These are phyloP conservation scores for Nakaseomyces bracarensis DNA, from an alignment of 1,139 yeast species.

Conservation along the genomic window DNA sequence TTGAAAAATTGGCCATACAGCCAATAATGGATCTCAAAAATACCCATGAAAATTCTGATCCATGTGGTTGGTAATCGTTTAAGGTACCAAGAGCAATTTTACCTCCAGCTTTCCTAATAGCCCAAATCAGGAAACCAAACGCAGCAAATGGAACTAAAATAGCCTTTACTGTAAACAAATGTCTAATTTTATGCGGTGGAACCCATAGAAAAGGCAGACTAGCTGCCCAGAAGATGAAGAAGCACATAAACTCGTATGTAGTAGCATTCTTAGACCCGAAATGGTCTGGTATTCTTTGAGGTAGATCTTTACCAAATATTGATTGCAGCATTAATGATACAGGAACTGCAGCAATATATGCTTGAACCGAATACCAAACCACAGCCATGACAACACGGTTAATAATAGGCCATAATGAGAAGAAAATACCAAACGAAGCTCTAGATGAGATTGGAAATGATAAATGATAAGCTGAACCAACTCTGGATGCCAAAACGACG, in stretches of 20 bases:
- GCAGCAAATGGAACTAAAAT: slow-evolving; percentile 73
- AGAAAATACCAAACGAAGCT: slow-evolving; percentile 68
- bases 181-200: slow-evolving; percentile 74
- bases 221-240: slow-evolving; percentile 70
- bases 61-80: slow-evolving; percentile 20
- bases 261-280: slow-evolving; percentile 49
- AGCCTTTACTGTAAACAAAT: slow-evolving; percentile 73
- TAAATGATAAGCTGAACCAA: slow-evolving; percentile 67
- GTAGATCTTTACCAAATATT: slow-evolving; percentile 55
- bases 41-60: slow-evolving; percentile 49
- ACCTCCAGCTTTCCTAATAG: slow-evolving; percentile 45
- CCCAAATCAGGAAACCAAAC: slow-evolving; percentile 70
- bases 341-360: slow-evolving; percentile 77
- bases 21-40: slow-evolving; percentile 73
- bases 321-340: slow-evolving; percentile 62
- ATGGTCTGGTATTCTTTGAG: slow-evolving; percentile 41
- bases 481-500: slow-evolving; percentile 56
- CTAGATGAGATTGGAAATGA: slow-evolving; percentile 73
- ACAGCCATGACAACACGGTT: slow-evolving; percentile 78
- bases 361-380: slow-evolving; percentile 80
- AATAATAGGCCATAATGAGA: slow-evolving; percentile 71
- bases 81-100: slow-evolving; percentile 26
- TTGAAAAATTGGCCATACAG: slow-evolving; percentile 76
- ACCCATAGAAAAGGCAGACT: slow-evolving; percentile 74
- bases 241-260: slow-evolving; percentile 60